Conservation (phyloP, 2,329 filamentous ascomycete species). For the Zasmidium angulare region DNA sequence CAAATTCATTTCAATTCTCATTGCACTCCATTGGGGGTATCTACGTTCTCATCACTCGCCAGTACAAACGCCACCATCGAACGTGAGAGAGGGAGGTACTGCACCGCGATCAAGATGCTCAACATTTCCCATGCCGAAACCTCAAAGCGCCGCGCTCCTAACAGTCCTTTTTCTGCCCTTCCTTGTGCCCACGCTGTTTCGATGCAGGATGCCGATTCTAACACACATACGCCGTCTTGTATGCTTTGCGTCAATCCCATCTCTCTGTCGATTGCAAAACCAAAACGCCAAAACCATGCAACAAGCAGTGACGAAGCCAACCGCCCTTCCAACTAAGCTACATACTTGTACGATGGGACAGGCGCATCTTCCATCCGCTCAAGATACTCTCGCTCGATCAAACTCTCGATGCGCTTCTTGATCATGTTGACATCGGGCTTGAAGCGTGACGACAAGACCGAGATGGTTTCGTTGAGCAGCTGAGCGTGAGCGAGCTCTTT, state of each 20-base stretch:
- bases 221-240: not conserved
- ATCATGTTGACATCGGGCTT: slow-evolving; percentile 74
- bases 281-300: slow-evolving; percentile 3
- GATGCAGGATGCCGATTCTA: not conserved
- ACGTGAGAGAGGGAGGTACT: no score
- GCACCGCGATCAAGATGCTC: no score
- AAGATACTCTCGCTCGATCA: slow-evolving; percentile 75
- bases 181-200: not conserved
- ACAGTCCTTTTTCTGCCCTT: not conserved
- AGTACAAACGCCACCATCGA: no score
- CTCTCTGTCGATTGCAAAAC: not conserved
- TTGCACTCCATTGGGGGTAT: not conserved
- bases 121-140: not conserved
- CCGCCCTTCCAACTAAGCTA: slow-evolving; percentile 57
- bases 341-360: slow-evolving; percentile 66
- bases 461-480: slow-evolving; percentile 69
- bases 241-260: not conserved
- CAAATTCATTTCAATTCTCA: not conserved
- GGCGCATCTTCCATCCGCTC: slow-evolving; percentile 69
- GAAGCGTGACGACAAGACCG: slow-evolving; percentile 68
- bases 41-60: not conserved
- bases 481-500: slow-evolving; percentile 69
- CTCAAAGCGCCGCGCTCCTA: not conserved
- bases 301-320: not conserved
- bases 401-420: slow-evolving; percentile 76